phyloP scores from a whole-genome alignment of 192 early-diverging fungal species.

The Umbelopsis vinacea region DNA sequence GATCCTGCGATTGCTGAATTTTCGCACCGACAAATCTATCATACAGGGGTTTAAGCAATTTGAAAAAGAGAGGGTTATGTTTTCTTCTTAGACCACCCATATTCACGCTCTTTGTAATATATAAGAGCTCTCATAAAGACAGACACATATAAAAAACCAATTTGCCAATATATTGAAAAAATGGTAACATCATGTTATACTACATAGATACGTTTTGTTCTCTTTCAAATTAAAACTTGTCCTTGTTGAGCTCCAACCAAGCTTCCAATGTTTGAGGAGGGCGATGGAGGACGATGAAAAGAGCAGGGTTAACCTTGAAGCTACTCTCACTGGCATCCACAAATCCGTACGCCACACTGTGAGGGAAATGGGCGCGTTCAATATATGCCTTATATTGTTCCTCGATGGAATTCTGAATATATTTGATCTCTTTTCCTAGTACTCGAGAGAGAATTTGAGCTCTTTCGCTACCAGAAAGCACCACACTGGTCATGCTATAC shows the following conservation, averaged over 20 bases:
- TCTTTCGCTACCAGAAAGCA: not conserved
- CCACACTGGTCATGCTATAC: conserved; percentile 14
- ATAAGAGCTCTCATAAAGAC: no score
- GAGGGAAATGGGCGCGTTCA: not conserved
- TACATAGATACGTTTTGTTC: no score
- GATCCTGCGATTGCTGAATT: no score
- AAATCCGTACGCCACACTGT: not conserved
- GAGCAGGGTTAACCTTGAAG: not conserved
- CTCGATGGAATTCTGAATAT: not conserved
- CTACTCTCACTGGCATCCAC: not conserved
- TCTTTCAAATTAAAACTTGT: not conserved
- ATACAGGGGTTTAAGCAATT: no score
- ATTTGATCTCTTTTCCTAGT: conserved; percentile 20
- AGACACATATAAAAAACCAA: no score
- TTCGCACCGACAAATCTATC: no score
- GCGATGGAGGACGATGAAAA: not conserved
- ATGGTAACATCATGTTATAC: no score
- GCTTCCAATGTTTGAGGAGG: not conserved
- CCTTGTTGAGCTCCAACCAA: not conserved
- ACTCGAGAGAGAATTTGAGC: not conserved
- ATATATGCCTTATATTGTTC: not conserved
- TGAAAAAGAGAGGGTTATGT: no score
- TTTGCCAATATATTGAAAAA: no score
- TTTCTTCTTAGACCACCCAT: no score
- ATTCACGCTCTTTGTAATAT: no score